Conservation (phyloP, 768 basidiomycete genomes). For the Hygrophorus pudorinus region DNA sequence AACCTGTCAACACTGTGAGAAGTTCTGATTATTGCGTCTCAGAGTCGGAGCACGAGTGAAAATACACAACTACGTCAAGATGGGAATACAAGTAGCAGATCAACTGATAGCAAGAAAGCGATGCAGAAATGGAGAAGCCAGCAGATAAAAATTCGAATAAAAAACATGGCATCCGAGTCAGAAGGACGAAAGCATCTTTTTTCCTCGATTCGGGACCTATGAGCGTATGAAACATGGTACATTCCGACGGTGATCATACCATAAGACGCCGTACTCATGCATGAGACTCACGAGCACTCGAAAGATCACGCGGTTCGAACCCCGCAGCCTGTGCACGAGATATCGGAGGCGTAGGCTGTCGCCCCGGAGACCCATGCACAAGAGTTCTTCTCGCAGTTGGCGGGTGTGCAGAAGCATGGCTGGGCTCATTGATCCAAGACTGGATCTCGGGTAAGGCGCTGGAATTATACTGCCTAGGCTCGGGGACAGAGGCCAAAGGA, state of each 20-base stretch:
- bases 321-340: background rate
- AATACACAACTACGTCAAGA: constrained; percentile 1
- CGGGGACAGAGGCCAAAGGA: constrained; percentile 18
- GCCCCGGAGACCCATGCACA: background rate
- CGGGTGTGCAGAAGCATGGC: background rate
- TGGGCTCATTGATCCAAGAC: constrained; percentile 1
- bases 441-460: constrained; percentile 13
- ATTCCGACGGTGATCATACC: background rate
- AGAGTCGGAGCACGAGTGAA: background rate
- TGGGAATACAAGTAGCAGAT: background rate
- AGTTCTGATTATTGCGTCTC: no score
- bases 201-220: background rate
- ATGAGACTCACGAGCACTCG: background rate
- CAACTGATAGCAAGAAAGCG: background rate
- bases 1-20: no score
- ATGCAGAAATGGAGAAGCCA: background rate
- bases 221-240: background rate
- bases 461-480: constrained; percentile 24
- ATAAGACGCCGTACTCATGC: background rate
- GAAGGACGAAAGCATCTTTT: background rate
- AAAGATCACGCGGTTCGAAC: background rate
- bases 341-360: background rate
- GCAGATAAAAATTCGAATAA: background rate
- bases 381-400: background rate
- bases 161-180: background rate